Evolutionary conservation across 2,329 filamentous ascomycete species (phyloP).

Genomic region (Phaeophleospora eucalypticola): DNA sequence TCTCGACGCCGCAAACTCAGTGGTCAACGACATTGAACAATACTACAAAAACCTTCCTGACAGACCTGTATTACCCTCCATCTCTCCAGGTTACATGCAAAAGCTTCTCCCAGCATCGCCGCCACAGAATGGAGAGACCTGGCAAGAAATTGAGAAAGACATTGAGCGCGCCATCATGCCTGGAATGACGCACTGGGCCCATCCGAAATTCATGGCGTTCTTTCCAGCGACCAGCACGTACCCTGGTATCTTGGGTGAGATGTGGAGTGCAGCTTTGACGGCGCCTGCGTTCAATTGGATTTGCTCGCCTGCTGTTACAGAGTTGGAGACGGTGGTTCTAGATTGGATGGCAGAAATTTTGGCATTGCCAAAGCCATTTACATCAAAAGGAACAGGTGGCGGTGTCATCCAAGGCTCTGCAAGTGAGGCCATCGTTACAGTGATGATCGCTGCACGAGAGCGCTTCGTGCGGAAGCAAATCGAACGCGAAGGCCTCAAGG

Average conservation of each 20-base stretch:
- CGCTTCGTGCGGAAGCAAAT: conserved; percentile 64
- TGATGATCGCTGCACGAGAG: conserved; percentile 83
- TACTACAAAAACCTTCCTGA: conserved; percentile 75
- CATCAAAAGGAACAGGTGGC: conserved; percentile 71
- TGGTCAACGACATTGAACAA: conserved; percentile 77
- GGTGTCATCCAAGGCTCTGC: conserved; percentile 94
- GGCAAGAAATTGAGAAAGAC: conserved; percentile 76
- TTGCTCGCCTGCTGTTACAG: conserved; percentile 85
- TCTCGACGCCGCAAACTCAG: conserved; percentile 67
- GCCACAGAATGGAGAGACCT: conserved; percentile 65
- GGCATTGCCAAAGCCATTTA: conserved; percentile 66
- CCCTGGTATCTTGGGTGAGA: conserved; percentile 82
- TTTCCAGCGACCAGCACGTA: conserved; percentile 80
- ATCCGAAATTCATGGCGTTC: conserved; percentile 93
- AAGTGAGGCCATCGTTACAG: conserved; percentile 79
- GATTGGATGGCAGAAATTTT: conserved; percentile 84
- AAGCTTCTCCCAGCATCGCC: conserved; percentile 67
- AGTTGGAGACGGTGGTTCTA: conserved; percentile 87
- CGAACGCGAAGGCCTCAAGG: conserved; percentile 43
- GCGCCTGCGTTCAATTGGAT: conserved; percentile 97
- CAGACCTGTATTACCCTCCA: conserved; percentile 68
- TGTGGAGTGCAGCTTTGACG: conserved; percentile 85
- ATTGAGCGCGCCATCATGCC: conserved; percentile 84
- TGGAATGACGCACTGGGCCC: conserved; percentile 91
- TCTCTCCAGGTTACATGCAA: conserved; percentile 80